These are phyloP conservation scores for Pleurotus cornucopiae DNA, from an alignment of 768 basidiomycete species.

Conservation along the genomic window DNA sequence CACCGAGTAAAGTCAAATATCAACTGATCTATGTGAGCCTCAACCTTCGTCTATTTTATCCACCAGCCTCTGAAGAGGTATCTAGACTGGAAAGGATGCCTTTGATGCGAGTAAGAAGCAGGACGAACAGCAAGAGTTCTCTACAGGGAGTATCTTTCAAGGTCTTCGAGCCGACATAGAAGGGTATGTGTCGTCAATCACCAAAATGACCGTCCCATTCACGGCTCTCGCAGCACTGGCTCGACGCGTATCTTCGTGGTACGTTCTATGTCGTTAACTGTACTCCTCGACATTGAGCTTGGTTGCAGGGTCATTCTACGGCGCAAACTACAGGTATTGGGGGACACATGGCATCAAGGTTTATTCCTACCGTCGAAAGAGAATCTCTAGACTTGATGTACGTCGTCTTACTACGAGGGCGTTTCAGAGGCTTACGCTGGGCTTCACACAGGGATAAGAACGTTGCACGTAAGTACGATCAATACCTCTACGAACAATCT, in stretches of 20 bases:
- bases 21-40: slow-evolving; percentile 78
- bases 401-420: slow-evolving; percentile 19
- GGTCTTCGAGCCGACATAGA: slow-evolving; percentile 85
- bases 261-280: slow-evolving; percentile 14
- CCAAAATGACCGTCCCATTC: slow-evolving; percentile 1
- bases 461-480: slow-evolving; percentile 53
- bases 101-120: slow-evolving; percentile 72
- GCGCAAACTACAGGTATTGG: slow-evolving; percentile 86
- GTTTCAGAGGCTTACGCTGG: not conserved
- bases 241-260: slow-evolving; percentile 84
- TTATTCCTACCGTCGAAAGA: slow-evolving; percentile 94
- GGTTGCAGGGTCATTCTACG: slow-evolving; percentile 78
- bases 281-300: not conserved
- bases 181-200: slow-evolving; percentile 41
- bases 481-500: slow-evolving; percentile 6
- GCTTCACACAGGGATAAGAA: slow-evolving; percentile 61
- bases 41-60: not conserved
- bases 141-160: slow-evolving; percentile 79
- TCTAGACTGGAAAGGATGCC: slow-evolving; percentile 76
- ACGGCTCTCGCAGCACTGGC: slow-evolving; percentile 43
- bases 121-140: slow-evolving; percentile 52
- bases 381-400: slow-evolving; percentile 89
- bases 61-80: not conserved
- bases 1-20: slow-evolving; percentile 69
- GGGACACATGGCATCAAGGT: slow-evolving; percentile 67